phyloP scores from a whole-genome alignment of 1,284 basidiomycete genomes.

The Dichomitus squalens region DNA sequence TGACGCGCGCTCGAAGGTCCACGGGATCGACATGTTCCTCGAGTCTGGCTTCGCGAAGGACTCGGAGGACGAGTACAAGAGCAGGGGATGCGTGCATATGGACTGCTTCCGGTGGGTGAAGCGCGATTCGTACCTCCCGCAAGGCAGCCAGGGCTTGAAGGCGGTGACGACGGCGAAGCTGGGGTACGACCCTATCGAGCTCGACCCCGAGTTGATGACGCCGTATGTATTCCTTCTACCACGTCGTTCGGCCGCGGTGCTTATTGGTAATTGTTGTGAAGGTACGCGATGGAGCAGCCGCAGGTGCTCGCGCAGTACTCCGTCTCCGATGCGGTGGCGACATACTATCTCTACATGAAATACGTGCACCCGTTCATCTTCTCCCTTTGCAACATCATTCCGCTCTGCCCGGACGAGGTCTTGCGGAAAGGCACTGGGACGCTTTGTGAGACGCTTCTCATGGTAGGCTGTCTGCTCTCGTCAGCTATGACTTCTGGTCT shows the following conservation, averaged over 20 bases:
- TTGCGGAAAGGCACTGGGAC: constrained; percentile 96
- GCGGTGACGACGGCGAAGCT: constrained; percentile 97
- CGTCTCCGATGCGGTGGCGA: constrained; percentile 99
- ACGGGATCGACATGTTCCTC: constrained; percentile 95
- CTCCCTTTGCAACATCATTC: constrained; percentile 99
- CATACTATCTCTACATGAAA: constrained; percentile 99
- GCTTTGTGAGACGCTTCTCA: constrained; percentile 95
- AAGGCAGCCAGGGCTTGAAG: constrained; percentile 98
- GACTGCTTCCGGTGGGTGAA: constrained; percentile 99
- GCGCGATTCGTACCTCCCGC: constrained; percentile 98
- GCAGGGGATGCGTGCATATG: constrained; percentile 94
- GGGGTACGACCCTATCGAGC: constrained; percentile 96
- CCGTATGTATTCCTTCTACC: constrained; percentile 58
- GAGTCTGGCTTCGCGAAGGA: constrained; percentile 95
- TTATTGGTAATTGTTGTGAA: constrained; percentile 35
- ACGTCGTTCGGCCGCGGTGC: neutral
- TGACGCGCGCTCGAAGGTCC: constrained; percentile 82
- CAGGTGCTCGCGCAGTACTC: constrained; percentile 97
- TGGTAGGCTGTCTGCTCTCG: constrained; percentile 61
- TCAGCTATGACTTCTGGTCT: neutral
- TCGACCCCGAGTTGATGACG: constrained; percentile 99
- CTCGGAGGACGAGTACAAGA: constrained; percentile 95
- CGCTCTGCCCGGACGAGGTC: constrained; percentile 96
- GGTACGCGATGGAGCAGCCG: constrained; percentile 96
- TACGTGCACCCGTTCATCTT: constrained; percentile 99